Conservation (phyloP, 371 early-diverging fungal species). For the Parasitella parasitica region DNA sequence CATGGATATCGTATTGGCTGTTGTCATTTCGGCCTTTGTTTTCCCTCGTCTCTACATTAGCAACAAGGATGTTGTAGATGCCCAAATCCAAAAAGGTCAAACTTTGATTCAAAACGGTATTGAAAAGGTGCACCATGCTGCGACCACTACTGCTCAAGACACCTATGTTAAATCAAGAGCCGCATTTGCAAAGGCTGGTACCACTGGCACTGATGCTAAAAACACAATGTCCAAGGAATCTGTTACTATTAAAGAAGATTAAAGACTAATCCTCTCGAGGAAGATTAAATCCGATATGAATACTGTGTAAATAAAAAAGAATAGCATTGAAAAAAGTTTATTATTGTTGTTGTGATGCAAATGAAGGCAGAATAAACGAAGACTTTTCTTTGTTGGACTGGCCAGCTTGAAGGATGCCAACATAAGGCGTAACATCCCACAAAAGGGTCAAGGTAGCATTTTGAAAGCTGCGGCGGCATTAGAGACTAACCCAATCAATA, state of each 20-base stretch:
- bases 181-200: constrained; percentile 25
- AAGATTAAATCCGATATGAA: too few relatives aligned
- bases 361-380: constrained; percentile 17
- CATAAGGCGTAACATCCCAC: constrained; percentile 87
- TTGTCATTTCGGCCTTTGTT: constrained; percentile 24
- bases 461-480: constrained; percentile 28
- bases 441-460: constrained; percentile 78
- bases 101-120: constrained; percentile 20
- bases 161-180: constrained; percentile 26
- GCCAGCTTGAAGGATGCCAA: constrained; percentile 73
- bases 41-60: constrained; percentile 33
- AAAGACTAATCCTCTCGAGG: too few relatives aligned
- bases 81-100: constrained; percentile 41
- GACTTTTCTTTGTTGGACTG: constrained; percentile 17
- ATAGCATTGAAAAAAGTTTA: neutral
- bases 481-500: neutral
- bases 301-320: neutral
- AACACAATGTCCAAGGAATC: constrained; percentile 24
- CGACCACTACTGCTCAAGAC: constrained; percentile 16
- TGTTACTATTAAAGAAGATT: constrained; percentile 23
- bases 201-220: constrained; percentile 37
- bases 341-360: constrained; percentile 2
- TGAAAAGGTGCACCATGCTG: constrained; percentile 20
- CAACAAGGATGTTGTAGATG: constrained; percentile 34
- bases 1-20: constrained; percentile 25